Conservation (phyloP, 257 asterid genomes). For the Catharanthus roseus region DNA sequence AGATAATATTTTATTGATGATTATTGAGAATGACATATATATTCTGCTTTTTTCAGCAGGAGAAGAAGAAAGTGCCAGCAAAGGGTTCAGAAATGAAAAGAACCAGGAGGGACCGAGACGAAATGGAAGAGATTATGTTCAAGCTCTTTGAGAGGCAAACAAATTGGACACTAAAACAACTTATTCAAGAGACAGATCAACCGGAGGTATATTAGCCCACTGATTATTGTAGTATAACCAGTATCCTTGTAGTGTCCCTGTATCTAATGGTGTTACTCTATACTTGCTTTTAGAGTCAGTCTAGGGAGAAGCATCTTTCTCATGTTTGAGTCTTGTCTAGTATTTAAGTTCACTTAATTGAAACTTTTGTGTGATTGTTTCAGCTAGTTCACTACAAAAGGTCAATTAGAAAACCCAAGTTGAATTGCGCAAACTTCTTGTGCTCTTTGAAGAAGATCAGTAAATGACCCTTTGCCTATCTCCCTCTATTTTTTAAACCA, state of each 20-base stretch:
- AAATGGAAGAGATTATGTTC: slow-evolving; percentile 90
- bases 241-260: not conserved
- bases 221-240: not conserved
- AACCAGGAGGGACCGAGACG: slow-evolving; percentile 75
- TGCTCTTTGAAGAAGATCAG: not conserved
- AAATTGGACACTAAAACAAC: slow-evolving; percentile 83
- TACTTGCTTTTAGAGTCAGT: not conserved
- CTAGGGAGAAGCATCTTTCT: not conserved
- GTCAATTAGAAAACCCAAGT: not conserved
- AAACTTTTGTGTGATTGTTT: not conserved
- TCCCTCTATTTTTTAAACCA: not conserved
- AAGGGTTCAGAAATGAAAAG: slow-evolving; percentile 74
- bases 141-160: slow-evolving; percentile 89
- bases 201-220: slow-evolving; percentile 55
- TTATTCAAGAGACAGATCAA: slow-evolving; percentile 83
- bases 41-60: slow-evolving; percentile 33
- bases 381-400: too few species aligned
- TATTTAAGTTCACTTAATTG: not conserved
- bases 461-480: not conserved
- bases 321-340: not conserved
- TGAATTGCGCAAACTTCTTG: not conserved
- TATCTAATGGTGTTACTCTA: not conserved
- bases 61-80: slow-evolving; percentile 53
- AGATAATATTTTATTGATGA: slow-evolving; percentile 6
- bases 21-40: not conserved